Evolutionary conservation across 805 yeast genomes (phyloP).

Genomic region (Hanseniaspora nectarophila): DNA sequence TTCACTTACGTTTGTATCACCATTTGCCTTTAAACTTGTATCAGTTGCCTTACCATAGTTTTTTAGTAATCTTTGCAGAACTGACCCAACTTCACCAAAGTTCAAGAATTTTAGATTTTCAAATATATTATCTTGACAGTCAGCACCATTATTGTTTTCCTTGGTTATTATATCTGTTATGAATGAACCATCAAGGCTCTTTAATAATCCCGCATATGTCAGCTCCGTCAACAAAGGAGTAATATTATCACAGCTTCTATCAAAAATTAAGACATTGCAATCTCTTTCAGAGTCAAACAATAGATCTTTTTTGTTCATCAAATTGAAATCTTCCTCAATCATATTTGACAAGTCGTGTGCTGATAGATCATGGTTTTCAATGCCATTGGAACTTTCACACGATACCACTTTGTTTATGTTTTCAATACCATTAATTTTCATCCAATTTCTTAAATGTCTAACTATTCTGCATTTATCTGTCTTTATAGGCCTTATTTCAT

Average conservation of each 20-base stretch:
- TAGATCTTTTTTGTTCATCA: not conserved
- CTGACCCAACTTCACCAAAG: conserved; percentile 68
- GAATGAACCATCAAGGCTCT: conserved; percentile 51
- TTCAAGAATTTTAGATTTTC: conserved; percentile 47
- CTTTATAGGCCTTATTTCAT: not conserved
- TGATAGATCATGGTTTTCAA: conserved; percentile 15
- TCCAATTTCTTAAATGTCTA: not conserved
- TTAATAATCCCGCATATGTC: conserved; percentile 71
- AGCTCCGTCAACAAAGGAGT: conserved; percentile 65
- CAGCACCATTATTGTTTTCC: conserved; percentile 25
- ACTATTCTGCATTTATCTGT: not conserved
- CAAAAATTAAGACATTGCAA: conserved; percentile 65
- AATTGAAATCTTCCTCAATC: conserved; percentile 29
- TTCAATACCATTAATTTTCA: not conserved
- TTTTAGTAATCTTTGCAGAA: conserved; percentile 45
- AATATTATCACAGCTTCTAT: conserved; percentile 61
- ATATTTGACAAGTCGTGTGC: conserved; percentile 22
- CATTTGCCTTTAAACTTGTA: not conserved
- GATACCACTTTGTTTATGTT: conserved; percentile 1
- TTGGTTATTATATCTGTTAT: conserved; percentile 28
- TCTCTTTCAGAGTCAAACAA: conserved; percentile 30
- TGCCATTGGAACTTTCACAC: conserved; percentile 15
- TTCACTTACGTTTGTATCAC: not conserved
- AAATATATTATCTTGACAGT: conserved; percentile 16
- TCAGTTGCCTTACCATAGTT: conserved; percentile 13